Base-by-base conservation (phyloP, 2,329 filamentous ascomycete species). In the Neonectria coccinea region DNA sequence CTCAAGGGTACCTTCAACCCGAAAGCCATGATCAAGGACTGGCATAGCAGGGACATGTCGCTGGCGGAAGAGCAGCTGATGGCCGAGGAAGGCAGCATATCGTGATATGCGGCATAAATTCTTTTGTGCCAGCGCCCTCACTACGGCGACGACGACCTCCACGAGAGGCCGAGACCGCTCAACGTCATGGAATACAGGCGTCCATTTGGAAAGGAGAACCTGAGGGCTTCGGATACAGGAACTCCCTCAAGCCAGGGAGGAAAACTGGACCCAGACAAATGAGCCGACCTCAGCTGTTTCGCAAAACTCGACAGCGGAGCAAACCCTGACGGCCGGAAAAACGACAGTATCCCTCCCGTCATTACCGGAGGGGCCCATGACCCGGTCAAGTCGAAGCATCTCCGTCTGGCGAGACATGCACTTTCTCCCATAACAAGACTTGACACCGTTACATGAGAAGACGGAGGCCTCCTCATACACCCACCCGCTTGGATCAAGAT, bases 1-100 rank as follows among this genome's bases (percentile, higher is more conserved):
- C 65, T 74, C 8, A 67, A 62, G n/a, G 70, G 72, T 6, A 69
- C 62, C 9, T 74, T 74, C 47, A 52, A 68, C 10, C 72, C 72
- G 4, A 56, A 50, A 18, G 31, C 29, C 5, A 74, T 74, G 72
- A 53, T 74, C 7, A 18, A 66, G 42, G 60, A 54, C 31, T 73
- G 69, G 72, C 42, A 47, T n/a, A 51, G 53, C 39, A 51, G 10
- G 33, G 44, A 20, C 16, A 56, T 53, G 33, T n/a, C 47, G 12
- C 14, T 45, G 22, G 4, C 33, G 12, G 41, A 36, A 11, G 18
- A 33, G 48, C 48, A 51, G 48, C 48, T 51, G n/a, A 33, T 33
- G 48, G 48, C 48, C 4, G 27, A 36, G 33, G 16, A 51, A 33
- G 9, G 16, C 5, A 12, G 27, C n/a, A 18, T 36, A 5, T 33